Evolutionary conservation across 176 grass and related monocot genomes (phyloP).

Genomic region (Typha latifolia): DNA sequence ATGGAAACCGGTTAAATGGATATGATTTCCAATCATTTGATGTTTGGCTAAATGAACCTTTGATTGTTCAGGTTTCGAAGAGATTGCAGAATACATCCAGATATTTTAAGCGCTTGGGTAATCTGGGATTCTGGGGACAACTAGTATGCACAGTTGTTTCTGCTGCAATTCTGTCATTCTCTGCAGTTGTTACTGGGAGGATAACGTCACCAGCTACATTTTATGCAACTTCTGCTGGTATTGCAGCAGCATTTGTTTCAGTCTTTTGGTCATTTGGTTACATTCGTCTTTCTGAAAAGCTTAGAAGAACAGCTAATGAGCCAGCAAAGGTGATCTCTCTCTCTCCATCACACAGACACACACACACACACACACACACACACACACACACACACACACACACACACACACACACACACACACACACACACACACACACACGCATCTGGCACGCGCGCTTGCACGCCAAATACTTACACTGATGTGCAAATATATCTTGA

Average conservation of each 20-base stretch:
- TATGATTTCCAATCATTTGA: not conserved
- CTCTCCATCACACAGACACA: not conserved
- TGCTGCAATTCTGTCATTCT: slow-evolving; percentile 86
- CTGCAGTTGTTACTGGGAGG: slow-evolving; percentile 57
- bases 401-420: too few relatives aligned
- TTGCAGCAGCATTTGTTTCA: slow-evolving; percentile 81
- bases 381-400: too few relatives aligned
- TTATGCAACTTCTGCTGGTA: slow-evolving; percentile 67
- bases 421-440: too few relatives aligned
- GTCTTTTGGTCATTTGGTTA: slow-evolving; percentile 99
- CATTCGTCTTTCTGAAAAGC: slow-evolving; percentile 74
- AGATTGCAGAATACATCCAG: slow-evolving; percentile 73
- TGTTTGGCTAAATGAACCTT: not conserved
- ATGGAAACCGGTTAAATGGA: too few relatives aligned
- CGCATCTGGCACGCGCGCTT: too few relatives aligned
- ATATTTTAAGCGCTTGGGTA: slow-evolving; percentile 91
- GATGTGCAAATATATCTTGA: not conserved
- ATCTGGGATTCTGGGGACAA: slow-evolving; percentile 86
- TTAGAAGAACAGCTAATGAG: slow-evolving; percentile 64
- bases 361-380: too few relatives aligned
- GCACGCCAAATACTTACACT: too few relatives aligned
- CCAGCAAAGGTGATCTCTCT: slow-evolving; percentile 64
- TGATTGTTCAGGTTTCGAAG: slow-evolving; percentile 56
- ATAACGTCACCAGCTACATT: slow-evolving; percentile 75
- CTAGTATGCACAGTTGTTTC: slow-evolving; percentile 76